phyloP scores from a whole-genome alignment of 192 early-diverging fungal species.

The Coemansia sp. region DNA sequence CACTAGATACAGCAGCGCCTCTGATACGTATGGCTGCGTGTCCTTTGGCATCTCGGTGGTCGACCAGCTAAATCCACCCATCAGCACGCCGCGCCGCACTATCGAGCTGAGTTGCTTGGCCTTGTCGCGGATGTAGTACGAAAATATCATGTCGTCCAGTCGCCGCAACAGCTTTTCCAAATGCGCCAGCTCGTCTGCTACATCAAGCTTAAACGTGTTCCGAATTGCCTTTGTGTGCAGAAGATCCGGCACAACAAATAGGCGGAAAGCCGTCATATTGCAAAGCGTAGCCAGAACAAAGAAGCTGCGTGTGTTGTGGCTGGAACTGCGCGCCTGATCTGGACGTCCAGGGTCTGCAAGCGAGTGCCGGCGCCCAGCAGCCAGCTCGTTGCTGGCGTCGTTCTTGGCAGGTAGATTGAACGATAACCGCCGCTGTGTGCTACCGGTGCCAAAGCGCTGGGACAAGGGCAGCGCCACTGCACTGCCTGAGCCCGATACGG shows the following conservation, averaged over 20 bases:
- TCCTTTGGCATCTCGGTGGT: slow-evolving; percentile 72
- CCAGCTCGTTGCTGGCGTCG: slow-evolving; percentile 1
- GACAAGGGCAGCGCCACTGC: background rate
- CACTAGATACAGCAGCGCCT: slow-evolving; percentile 83
- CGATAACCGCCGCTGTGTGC: slow-evolving; percentile 38
- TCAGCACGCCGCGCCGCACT: slow-evolving; percentile 77
- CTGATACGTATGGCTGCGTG: slow-evolving; percentile 84
- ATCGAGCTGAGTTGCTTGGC: slow-evolving; percentile 65
- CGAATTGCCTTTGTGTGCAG: slow-evolving; percentile 65
- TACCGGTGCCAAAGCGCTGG: slow-evolving; percentile 13
- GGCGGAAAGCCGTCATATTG: slow-evolving; percentile 75
- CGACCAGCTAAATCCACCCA: slow-evolving; percentile 86
- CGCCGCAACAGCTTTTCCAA: slow-evolving; percentile 72
- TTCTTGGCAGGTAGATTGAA: slow-evolving; percentile 34
- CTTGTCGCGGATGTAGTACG: slow-evolving; percentile 83
- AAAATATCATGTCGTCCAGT: slow-evolving; percentile 81
- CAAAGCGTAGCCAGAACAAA: slow-evolving; percentile 74
- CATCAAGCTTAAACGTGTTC: slow-evolving; percentile 60
- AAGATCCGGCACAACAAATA: slow-evolving; percentile 74
- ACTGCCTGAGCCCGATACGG: background rate
- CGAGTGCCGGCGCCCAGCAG: slow-evolving; percentile 25
- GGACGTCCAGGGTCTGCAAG: slow-evolving; percentile 9
- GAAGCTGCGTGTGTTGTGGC: slow-evolving; percentile 23
- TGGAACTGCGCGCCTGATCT: slow-evolving; percentile 13
- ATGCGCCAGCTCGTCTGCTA: slow-evolving; percentile 60